Evolutionary conservation across 305 asterid species (phyloP).

Genomic region (Solanum aculeatissimum): DNA sequence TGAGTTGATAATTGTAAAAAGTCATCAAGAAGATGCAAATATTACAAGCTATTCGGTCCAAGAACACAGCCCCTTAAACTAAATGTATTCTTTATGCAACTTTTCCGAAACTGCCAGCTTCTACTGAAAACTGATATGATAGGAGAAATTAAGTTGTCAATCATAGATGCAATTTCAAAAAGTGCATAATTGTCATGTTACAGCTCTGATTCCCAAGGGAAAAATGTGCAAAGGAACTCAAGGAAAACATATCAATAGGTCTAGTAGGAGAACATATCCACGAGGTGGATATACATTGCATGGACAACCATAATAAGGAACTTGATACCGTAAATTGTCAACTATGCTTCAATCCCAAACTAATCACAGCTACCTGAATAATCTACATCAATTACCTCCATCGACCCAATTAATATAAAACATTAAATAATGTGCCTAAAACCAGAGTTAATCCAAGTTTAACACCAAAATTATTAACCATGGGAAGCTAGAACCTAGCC

Average conservation of each 20-base stretch:
- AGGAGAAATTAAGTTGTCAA: neutral
- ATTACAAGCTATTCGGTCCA: too few relatives aligned
- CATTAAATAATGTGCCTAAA: neutral
- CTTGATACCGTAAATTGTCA: neutral
- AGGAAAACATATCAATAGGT: neutral
- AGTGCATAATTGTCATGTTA: neutral
- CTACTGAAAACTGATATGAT: too few relatives aligned
- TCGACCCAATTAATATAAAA: neutral
- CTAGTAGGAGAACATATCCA: neutral
- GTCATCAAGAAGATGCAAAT: too few relatives aligned
- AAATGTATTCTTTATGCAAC: too few relatives aligned
- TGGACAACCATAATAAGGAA: neutral
- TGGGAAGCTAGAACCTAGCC: neutral
- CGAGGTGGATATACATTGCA: neutral
- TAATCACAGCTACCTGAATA: neutral
- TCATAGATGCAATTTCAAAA: neutral
- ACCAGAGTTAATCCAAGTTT: neutral
- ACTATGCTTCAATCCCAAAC: neutral
- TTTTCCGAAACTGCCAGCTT: too few relatives aligned
- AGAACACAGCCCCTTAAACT: too few relatives aligned
- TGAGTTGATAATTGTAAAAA: too few relatives aligned
- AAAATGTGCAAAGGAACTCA: neutral
- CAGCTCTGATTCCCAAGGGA: neutral
- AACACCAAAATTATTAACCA: neutral
- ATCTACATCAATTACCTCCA: neutral